Evolutionary conservation across 1,284 basidiomycete genomes (phyloP).

Genomic region (Cerioporus squamosus): DNA sequence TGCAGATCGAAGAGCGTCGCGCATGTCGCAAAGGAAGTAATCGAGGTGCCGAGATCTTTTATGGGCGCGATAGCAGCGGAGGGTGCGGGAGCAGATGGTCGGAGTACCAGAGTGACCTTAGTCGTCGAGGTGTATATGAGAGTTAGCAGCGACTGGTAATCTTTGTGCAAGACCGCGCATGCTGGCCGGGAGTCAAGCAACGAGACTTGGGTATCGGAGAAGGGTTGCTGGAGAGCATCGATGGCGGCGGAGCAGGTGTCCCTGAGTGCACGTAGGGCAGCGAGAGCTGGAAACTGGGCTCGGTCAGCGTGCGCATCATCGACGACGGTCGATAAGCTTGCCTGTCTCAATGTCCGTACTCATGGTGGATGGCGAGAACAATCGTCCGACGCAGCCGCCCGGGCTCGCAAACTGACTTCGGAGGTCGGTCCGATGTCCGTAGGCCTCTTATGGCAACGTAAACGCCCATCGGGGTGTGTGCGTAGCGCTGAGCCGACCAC

Average conservation of each 20-base stretch:
- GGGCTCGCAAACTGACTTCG: too few species aligned
- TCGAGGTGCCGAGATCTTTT: conserved; percentile 58
- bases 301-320: conserved; percentile 11
- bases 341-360: conserved; percentile 22
- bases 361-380: too few species aligned
- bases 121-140: conserved; percentile 65
- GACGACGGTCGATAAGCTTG: conserved; percentile 11
- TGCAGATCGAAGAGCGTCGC: conserved; percentile 55
- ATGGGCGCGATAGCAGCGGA: conserved; percentile 58
- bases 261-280: conserved; percentile 29
- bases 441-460: neutral
- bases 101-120: conserved; percentile 68
- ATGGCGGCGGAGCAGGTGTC: conserved; percentile 53
- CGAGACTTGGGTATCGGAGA: conserved; percentile 14
- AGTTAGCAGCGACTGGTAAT: conserved; percentile 63
- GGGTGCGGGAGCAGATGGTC: conserved; percentile 61
- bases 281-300: conserved; percentile 26
- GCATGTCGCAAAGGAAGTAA: conserved; percentile 63
- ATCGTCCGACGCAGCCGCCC: too few species aligned
- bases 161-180: conserved; percentile 50
- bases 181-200: conserved; percentile 33
- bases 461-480: too few species aligned
- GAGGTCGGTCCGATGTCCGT: neutral
- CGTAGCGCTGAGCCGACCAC: too few species aligned
- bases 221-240: conserved; percentile 31